phyloP scores from a whole-genome alignment of 768 basidiomycete genomes.

The Gyrodon lividus region DNA sequence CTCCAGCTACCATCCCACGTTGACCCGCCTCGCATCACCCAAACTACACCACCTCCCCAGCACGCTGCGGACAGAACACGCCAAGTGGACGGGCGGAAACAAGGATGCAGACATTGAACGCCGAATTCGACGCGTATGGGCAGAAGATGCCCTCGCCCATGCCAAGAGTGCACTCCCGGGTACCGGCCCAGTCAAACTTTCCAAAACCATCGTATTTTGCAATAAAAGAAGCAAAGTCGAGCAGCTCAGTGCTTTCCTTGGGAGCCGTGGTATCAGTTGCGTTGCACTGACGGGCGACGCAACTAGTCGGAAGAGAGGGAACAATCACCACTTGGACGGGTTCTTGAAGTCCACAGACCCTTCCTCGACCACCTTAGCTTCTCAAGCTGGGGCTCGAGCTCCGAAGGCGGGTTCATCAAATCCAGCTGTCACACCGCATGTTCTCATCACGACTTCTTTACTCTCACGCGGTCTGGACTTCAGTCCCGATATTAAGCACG shows the following conservation, averaged over 20 bases:
- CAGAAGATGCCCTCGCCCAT: slow-evolving; percentile 50
- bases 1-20: slow-evolving; percentile 54
- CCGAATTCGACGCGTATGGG: slow-evolving; percentile 73
- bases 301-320: slow-evolving; percentile 58
- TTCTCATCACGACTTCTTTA: slow-evolving; percentile 87
- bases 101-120: slow-evolving; percentile 77
- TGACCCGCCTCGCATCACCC: slow-evolving; percentile 78
- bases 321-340: slow-evolving; percentile 72
- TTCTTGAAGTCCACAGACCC: slow-evolving; percentile 50
- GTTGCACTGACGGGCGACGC: slow-evolving; percentile 65
- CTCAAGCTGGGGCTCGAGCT: not conserved
- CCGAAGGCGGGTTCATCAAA: slow-evolving; percentile 17
- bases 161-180: slow-evolving; percentile 23
- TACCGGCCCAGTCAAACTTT: slow-evolving; percentile 36
- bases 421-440: slow-evolving; percentile 47
- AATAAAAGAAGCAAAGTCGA: slow-evolving; percentile 73
- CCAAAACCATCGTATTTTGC: slow-evolving; percentile 80
- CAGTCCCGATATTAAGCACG: slow-evolving; percentile 68
- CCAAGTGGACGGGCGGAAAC: slow-evolving; percentile 76
- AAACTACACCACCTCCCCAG: slow-evolving; percentile 76
- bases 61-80: slow-evolving; percentile 69
- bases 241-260: slow-evolving; percentile 57
- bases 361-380: not conserved
- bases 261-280: slow-evolving; percentile 58
- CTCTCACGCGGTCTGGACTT: slow-evolving; percentile 92